Percentiles rank a stretch among this genome's conserved stretches.
Evolutionary conservation across 495 filamentous ascomycete genomes (phyloP).

Genomic region (Podospora anserina): DNA sequence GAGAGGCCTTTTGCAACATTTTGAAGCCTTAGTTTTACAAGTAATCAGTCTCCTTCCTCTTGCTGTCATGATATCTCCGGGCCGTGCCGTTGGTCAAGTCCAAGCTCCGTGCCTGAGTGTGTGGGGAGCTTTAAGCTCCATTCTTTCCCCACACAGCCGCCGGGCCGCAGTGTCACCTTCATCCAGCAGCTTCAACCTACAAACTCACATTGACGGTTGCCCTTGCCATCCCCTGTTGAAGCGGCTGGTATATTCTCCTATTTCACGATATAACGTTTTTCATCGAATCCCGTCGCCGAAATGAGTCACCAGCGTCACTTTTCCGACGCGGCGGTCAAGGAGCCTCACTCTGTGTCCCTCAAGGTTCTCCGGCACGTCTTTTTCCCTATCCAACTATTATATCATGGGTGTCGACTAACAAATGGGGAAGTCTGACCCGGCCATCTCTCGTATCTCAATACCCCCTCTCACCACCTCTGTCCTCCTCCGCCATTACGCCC

Average conservation of each 20-base stretch:
- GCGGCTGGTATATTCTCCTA: not conserved
- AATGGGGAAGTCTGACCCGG: constrained; percentile 45
- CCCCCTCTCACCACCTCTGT: constrained; percentile 37
- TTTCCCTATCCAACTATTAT: not conserved
- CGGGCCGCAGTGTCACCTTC: not conserved
- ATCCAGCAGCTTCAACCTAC: not conserved
- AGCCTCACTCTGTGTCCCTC: constrained; percentile 79
- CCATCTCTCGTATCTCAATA: constrained; percentile 55
- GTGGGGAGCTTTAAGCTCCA: not conserved
- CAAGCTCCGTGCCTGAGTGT: not conserved
- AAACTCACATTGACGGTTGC: not conserved
- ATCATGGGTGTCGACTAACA: not conserved
- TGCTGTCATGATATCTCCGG: not conserved
- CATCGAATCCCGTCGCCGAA: not conserved
- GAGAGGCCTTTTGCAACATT: no score
- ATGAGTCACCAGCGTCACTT: constrained; percentile 54
- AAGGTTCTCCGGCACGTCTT: constrained; percentile 66
- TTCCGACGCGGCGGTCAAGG: constrained; percentile 56
- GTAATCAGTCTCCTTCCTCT: not conserved
- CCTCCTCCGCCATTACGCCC: constrained; percentile 16
- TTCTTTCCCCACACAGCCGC: not conserved
- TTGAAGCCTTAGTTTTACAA: no score
- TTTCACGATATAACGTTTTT: not conserved
- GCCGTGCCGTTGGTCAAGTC: not conserved
- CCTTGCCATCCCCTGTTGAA: constrained; percentile 14